phyloP scores from a whole-genome alignment of 805 yeast genomes.

The Candida mattraensis region DNA sequence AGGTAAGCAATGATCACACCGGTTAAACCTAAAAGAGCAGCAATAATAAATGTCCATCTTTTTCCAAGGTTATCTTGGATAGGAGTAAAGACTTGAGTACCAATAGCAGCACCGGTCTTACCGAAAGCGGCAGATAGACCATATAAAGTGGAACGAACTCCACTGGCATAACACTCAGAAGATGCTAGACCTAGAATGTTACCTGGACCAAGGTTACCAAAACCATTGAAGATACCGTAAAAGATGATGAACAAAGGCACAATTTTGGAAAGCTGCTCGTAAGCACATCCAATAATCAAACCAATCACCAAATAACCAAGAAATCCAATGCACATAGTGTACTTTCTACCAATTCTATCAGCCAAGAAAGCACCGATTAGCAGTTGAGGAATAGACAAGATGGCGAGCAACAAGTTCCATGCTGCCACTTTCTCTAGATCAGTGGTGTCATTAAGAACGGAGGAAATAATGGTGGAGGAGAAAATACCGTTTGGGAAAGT shows the following conservation, averaged over 20 bases:
- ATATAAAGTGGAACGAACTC: constrained; percentile 73
- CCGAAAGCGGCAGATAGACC: constrained; percentile 80
- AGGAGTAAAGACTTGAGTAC: constrained; percentile 70
- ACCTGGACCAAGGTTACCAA: constrained; percentile 81
- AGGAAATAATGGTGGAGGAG: constrained; percentile 46
- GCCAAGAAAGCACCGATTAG: constrained; percentile 65
- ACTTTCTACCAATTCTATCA: constrained; percentile 68
- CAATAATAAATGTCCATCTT: constrained; percentile 76
- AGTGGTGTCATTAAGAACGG: constrained; percentile 44
- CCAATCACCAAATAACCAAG: constrained; percentile 71
- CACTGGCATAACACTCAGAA: constrained; percentile 72
- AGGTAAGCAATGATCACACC: constrained; percentile 62
- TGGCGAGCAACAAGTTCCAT: constrained; percentile 68
- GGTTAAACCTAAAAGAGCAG: constrained; percentile 66
- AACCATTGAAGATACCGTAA: constrained; percentile 69
- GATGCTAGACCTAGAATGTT: constrained; percentile 67
- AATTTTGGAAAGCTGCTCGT: constrained; percentile 53
- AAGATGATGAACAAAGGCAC: constrained; percentile 65
- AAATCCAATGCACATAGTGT: constrained; percentile 71
- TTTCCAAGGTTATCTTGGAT: constrained; percentile 64
- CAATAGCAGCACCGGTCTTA: constrained; percentile 83
- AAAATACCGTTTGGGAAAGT: constrained; percentile 75
- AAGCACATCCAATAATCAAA: constrained; percentile 66
- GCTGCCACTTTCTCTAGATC: constrained; percentile 61
- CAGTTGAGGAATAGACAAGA: constrained; percentile 72